Evolutionary conservation across 2,329 filamentous ascomycete species (phyloP).

Genomic region (Trichoderma polysporum): DNA sequence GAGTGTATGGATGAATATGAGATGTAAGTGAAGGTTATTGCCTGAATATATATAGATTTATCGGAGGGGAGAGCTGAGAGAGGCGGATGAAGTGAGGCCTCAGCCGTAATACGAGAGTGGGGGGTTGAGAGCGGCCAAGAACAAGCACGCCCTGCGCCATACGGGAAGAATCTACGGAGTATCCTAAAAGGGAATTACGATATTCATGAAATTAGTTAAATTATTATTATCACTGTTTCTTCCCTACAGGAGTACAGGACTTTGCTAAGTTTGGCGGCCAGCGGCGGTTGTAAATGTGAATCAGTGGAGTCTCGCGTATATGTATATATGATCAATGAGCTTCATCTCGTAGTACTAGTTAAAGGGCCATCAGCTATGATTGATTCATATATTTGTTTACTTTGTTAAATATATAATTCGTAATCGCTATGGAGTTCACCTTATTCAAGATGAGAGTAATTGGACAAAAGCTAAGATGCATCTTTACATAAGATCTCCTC

Average conservation of each 20-base stretch:
- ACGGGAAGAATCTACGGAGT: not conserved
- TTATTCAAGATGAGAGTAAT: not conserved
- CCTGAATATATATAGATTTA: not conserved
- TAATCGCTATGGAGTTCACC: too few species aligned
- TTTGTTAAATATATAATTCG: too few species aligned
- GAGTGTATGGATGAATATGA: not conserved
- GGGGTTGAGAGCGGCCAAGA: not conserved
- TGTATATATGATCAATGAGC: too few species aligned
- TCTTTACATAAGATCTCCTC: not conserved
- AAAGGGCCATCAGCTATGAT: too few species aligned
- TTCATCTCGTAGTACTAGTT: too few species aligned
- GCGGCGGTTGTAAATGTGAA: too few species aligned
- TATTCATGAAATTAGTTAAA: too few species aligned
- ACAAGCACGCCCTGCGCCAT: not conserved
- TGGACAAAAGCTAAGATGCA: not conserved
- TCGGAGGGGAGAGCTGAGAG: not conserved
- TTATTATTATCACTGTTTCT: too few species aligned
- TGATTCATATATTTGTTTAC: too few species aligned
- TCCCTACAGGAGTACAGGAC: too few species aligned
- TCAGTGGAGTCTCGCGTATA: too few species aligned
- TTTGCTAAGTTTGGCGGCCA: too few species aligned
- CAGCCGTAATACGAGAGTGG: constrained; percentile 9
- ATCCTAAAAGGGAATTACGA: not conserved
- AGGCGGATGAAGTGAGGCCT: not conserved
- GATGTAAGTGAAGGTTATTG: not conserved